Conservation (phyloP, 2,329 filamentous ascomycete species). For the Chalaropsis thielavioides region DNA sequence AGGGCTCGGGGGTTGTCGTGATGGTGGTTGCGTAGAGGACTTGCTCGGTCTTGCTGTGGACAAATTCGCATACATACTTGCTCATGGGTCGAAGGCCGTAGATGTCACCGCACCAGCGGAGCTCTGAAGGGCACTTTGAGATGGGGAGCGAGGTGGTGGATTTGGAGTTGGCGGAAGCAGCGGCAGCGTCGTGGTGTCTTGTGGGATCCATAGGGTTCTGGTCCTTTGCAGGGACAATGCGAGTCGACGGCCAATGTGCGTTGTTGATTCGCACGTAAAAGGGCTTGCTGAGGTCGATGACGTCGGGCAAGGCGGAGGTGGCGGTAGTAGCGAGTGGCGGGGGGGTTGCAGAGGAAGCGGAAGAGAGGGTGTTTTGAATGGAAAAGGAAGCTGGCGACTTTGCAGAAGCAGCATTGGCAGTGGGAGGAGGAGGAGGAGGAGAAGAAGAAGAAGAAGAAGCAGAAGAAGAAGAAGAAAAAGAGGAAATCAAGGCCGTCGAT, state of each 20-base stretch:
- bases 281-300: conserved; percentile 54
- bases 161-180: background rate
- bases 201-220: conserved; percentile 6
- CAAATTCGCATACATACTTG: conserved; percentile 66
- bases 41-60: conserved; percentile 49
- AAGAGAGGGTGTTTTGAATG: conserved; percentile 20
- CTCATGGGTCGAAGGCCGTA: conserved; percentile 55
- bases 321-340: conserved; percentile 4
- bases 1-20: conserved; percentile 44
- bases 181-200: conserved; percentile 20
- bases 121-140: conserved; percentile 25
- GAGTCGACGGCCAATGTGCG: conserved; percentile 63
- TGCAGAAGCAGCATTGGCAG: conserved; percentile 23
- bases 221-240: conserved; percentile 42
- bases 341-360: conserved; percentile 12
- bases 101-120: conserved; percentile 57
- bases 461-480: background rate
- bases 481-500: background rate
- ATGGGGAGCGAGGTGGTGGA: conserved; percentile 12
- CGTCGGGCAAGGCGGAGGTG: conserved; percentile 25
- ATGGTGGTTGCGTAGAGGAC: conserved; percentile 60
- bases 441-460: too few species aligned
- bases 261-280: conserved; percentile 70
- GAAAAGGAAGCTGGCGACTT: background rate
- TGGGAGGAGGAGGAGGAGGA: conserved; percentile 21